These are phyloP conservation scores for Metschnikowia arizonensis DNA, from an alignment of 805 yeast genomes.

Conservation along the genomic window DNA sequence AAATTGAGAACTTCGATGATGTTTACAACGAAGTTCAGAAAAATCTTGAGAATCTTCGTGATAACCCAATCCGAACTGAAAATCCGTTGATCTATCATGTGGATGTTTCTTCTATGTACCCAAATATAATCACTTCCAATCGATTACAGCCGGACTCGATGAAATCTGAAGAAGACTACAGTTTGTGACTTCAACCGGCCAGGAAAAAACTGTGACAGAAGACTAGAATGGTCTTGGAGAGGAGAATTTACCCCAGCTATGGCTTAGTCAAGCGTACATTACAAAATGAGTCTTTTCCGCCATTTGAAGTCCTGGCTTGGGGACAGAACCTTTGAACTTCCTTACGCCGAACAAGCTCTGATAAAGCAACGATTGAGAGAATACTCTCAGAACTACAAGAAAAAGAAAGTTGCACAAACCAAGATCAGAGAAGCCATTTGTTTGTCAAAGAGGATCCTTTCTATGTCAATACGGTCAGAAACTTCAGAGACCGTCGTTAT, in stretches of 20 bases:
- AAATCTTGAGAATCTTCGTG: slow-evolving; percentile 54
- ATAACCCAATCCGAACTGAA: slow-evolving; percentile 64
- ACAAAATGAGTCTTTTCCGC: slow-evolving; percentile 73
- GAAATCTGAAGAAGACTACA: slow-evolving; percentile 92
- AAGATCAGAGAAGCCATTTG: slow-evolving; percentile 87
- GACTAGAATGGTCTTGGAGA: slow-evolving; percentile 96
- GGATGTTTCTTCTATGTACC: slow-evolving; percentile 99
- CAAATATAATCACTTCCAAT: slow-evolving; percentile 96
- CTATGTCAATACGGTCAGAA: slow-evolving; percentile 89
- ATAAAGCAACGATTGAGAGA: slow-evolving; percentile 77
- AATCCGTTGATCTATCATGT: slow-evolving; percentile 91
- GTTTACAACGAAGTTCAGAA: slow-evolving; percentile 55
- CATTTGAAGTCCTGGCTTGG: slow-evolving; percentile 53
- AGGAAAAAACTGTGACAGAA: slow-evolving; percentile 87
- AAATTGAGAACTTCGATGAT: slow-evolving; percentile 72
- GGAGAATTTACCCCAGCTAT: slow-evolving; percentile 95
- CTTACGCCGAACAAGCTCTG: slow-evolving; percentile 71
- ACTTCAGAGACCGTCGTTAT: slow-evolving; percentile 92
- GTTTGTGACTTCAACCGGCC: slow-evolving; percentile 96
- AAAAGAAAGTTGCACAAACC: slow-evolving; percentile 75
- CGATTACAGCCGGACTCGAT: slow-evolving; percentile 97
- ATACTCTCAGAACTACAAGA: slow-evolving; percentile 78
- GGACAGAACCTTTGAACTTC: slow-evolving; percentile 63
- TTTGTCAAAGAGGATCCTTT: slow-evolving; percentile 98
- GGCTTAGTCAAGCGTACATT: slow-evolving; percentile 82